Evolutionary conservation across 1,284 basidiomycete species (phyloP).

Genomic region (Dichomitus squalens): DNA sequence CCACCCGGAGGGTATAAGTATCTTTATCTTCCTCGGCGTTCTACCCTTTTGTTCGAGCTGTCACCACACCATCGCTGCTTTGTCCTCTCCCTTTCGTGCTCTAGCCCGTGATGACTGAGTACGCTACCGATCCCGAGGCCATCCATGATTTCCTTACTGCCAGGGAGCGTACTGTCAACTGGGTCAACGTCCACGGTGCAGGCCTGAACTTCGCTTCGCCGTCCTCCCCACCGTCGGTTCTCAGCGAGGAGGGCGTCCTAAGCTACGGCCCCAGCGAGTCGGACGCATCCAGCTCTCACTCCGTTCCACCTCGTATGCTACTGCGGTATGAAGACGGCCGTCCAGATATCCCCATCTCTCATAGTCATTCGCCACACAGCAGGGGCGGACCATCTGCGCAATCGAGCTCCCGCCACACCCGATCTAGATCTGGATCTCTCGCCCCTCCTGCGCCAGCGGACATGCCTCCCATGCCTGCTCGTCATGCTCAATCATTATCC

Average conservation of each 20-base stretch:
- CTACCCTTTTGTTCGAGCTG: slow-evolving; percentile 20
- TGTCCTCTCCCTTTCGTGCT: slow-evolving; percentile 5
- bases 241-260: slow-evolving; percentile 47
- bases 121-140: slow-evolving; percentile 59
- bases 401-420: slow-evolving; percentile 18
- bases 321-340: slow-evolving; percentile 66
- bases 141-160: slow-evolving; percentile 56
- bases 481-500: slow-evolving; percentile 31
- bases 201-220: slow-evolving; percentile 51
- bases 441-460: slow-evolving; percentile 18
- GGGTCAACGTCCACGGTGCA: slow-evolving; percentile 52
- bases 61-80: slow-evolving; percentile 11
- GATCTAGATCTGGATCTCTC: slow-evolving; percentile 27
- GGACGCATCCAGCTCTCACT: slow-evolving; percentile 64
- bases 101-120: slow-evolving; percentile 59
- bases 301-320: slow-evolving; percentile 71
- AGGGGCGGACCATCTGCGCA: slow-evolving; percentile 9
- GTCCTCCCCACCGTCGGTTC: slow-evolving; percentile 56
- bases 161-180: slow-evolving; percentile 59
- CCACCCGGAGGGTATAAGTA: slow-evolving; percentile 26
- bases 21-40: slow-evolving; percentile 17
- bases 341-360: slow-evolving; percentile 59
- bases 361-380: slow-evolving; percentile 23
- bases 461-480: slow-evolving; percentile 16
- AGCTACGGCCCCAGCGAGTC: slow-evolving; percentile 52